Percentiles rank a stretch among this genome's conserved stretches.
Evolutionary conservation across 495 filamentous ascomycete species (phyloP).

Genomic region (Podospora sp.): DNA sequence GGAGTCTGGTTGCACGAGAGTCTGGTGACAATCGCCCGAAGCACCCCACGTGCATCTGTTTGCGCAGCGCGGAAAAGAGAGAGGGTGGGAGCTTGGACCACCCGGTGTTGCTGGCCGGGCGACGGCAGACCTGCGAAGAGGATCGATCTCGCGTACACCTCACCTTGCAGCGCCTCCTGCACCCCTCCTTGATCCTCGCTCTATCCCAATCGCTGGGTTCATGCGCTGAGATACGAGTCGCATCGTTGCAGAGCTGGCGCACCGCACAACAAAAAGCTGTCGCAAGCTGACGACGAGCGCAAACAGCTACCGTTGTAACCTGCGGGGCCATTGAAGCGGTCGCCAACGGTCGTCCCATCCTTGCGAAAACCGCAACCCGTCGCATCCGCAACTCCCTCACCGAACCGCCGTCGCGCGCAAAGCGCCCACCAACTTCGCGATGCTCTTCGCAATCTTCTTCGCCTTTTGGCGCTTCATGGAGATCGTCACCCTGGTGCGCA

Average conservation of each 20-base stretch:
- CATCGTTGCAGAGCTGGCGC: not conserved
- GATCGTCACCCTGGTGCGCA: constrained; percentile 68
- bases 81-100: constrained; percentile 6
- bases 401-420: not conserved
- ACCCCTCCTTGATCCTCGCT: not conserved
- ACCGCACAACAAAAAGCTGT: not conserved
- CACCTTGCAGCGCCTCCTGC: not conserved
- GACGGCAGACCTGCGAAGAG: not conserved
- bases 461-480: constrained; percentile 79
- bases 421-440: constrained; percentile 43
- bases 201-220: not conserved
- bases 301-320: not conserved
- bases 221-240: not conserved
- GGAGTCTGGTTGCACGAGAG: not conserved
- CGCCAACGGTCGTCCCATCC: not conserved
- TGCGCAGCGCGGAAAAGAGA: not conserved
- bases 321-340: not conserved
- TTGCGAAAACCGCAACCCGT: constrained; percentile 8
- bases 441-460: constrained; percentile 81
- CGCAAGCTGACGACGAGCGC: not conserved
- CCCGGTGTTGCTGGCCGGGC: constrained; percentile 4
- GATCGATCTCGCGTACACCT: not conserved
- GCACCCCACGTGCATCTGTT: not conserved
- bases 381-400: constrained; percentile 2
- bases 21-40: not conserved